Base-by-base conservation (phyloP, 2,329 filamentous ascomycete genomes). In the Fonsecaea nubica region DNA sequence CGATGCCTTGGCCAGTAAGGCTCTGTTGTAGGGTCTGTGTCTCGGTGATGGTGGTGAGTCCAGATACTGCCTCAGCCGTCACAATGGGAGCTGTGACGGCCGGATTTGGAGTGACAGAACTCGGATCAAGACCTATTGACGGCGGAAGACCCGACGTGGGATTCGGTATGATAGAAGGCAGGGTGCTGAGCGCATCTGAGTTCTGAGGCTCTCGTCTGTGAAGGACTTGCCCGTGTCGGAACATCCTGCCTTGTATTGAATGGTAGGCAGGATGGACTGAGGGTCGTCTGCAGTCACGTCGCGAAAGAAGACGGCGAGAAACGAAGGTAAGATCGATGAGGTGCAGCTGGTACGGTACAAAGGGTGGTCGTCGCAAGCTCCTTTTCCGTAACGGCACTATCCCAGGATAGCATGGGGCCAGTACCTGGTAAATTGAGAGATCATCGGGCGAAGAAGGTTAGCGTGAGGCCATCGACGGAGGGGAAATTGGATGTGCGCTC, bases 1-100 rank as follows among this genome's bases (percentile, higher is more conserved):
- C 56, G 30, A 64, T 69, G 42, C 61, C 64, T 12, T 56, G 56
- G 25, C 62, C 60, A 3, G 63, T 63, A 9, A 64, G 52, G 10
- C 61, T 58, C 35, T 65, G n/a, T 21, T 55, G 66, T 13, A 69
- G 50, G 36, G 69, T 65, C n/a, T 66, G 60, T 15, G 61, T 68
- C 25, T 68, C 65, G 53, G 61, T 67, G 25, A 70, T 58, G 8
- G 69, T 71, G n/a, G 71, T 70, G 57, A 72, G 56, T 8, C 63
- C 69, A 18, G 69, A 66, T 4, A 42, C 55, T 33, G 68, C 64
- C 58, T 53, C 21, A 38, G 67, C 65, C 10, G 69, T 66, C 2
- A 64, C 63, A 9, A 66, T 61, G 8, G 61, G 35, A 10, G 56
- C 66, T 15, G 62, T 68, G 10, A 62, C 56, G 15, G 64, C 56